These are phyloP conservation scores for Aureobasidium sp. DNA, from an alignment of 2,329 filamentous ascomycete species.

Conservation along the genomic window DNA sequence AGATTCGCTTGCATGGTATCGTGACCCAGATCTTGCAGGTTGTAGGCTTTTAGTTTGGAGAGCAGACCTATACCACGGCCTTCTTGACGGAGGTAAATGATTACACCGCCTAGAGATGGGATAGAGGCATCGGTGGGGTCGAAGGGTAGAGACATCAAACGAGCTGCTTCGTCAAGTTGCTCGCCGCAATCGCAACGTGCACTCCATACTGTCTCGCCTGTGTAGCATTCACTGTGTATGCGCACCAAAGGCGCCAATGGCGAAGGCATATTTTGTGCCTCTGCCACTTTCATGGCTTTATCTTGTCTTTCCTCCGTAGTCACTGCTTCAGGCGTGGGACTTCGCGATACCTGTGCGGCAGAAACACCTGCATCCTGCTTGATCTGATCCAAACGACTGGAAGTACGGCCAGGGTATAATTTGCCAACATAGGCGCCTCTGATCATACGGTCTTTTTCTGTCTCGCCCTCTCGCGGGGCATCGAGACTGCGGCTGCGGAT, in stretches of 20 bases:
- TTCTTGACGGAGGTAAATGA: constrained; percentile 93
- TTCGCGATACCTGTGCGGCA: not conserved
- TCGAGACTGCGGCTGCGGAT: constrained; percentile 69
- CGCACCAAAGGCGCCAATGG: constrained; percentile 64
- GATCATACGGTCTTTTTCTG: constrained; percentile 86
- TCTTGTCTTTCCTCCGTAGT: constrained; percentile 4
- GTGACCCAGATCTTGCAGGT: constrained; percentile 88
- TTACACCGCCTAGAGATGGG: constrained; percentile 62
- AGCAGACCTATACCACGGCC: constrained; percentile 89
- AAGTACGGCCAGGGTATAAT: constrained; percentile 75
- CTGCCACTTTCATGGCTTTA: not conserved
- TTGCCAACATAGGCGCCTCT: constrained; percentile 85
- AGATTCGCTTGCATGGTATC: constrained; percentile 97
- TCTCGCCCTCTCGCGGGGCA: constrained; percentile 64
- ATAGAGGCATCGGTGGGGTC: constrained; percentile 1
- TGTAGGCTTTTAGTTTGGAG: constrained; percentile 97
- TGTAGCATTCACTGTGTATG: constrained; percentile 98
- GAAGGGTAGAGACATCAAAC: constrained; percentile 56
- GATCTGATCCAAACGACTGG: constrained; percentile 55
- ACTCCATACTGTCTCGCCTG: constrained; percentile 96
- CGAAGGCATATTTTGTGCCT: not conserved
- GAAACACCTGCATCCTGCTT: constrained; percentile 30
- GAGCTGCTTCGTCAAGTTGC: constrained; percentile 90
- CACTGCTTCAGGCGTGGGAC: constrained; percentile 1
- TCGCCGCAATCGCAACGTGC: constrained; percentile 96